Evolutionary conservation across 2,329 filamentous ascomycete genomes (phyloP).

Genomic region (Penicillium sp.): DNA sequence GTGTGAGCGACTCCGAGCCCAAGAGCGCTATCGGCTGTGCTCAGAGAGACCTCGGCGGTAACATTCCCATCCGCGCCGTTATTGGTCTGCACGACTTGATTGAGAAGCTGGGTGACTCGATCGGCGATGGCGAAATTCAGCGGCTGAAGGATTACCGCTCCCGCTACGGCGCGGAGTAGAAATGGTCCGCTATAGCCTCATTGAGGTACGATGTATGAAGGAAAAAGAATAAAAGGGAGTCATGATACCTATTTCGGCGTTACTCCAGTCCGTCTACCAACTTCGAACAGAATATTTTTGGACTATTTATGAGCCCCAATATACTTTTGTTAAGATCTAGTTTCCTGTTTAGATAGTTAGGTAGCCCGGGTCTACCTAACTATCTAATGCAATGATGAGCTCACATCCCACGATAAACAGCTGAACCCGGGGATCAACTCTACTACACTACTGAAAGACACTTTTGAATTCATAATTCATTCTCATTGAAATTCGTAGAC

Average conservation of each 20-base stretch:
- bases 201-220: slow-evolving; percentile 22
- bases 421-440: not conserved
- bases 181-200: slow-evolving; percentile 1
- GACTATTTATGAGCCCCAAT: not conserved
- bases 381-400: slow-evolving; percentile 10
- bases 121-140: slow-evolving; percentile 58
- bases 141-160: slow-evolving; percentile 67
- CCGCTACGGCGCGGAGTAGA: slow-evolving; percentile 38
- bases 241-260: slow-evolving; percentile 21
- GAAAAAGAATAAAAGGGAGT: slow-evolving; percentile 9
- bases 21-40: slow-evolving; percentile 83
- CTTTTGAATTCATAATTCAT: slow-evolving; percentile 21
- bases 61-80: slow-evolving; percentile 75
- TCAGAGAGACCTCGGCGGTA: slow-evolving; percentile 65
- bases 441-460: not conserved
- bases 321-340: not conserved
- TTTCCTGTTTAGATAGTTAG: not conserved
- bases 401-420: not conserved
- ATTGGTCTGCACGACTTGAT: slow-evolving; percentile 69
- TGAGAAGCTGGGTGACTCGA: slow-evolving; percentile 58
- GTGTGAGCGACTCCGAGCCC: slow-evolving; percentile 57
- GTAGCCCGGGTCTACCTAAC: not conserved
- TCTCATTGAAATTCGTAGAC: slow-evolving; percentile 23
- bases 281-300: not conserved
- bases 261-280: slow-evolving; percentile 4